Conservation (phyloP, 2,329 filamentous ascomycete genomes). For the Penicillium sp. region DNA sequence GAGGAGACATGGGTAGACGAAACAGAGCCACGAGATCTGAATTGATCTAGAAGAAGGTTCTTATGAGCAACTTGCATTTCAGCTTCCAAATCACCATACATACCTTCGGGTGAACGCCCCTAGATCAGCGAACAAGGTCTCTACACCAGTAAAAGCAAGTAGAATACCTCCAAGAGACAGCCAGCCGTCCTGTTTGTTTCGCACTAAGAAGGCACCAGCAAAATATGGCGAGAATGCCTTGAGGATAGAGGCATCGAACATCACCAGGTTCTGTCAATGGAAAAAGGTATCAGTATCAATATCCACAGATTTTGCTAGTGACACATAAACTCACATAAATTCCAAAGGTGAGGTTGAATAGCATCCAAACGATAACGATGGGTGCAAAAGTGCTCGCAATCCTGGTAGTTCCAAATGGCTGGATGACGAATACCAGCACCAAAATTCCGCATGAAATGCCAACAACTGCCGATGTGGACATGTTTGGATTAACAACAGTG, state of each 20-base stretch:
- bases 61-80: neutral
- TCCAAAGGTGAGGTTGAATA: constrained; percentile 53
- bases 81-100: neutral
- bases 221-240: constrained; percentile 54
- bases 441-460: constrained; percentile 56
- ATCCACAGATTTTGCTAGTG: neutral
- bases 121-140: constrained; percentile 75
- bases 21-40: constrained; percentile 70
- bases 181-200: constrained; percentile 54
- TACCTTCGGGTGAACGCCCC: constrained; percentile 65
- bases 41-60: constrained; percentile 53
- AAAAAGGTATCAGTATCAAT: neutral
- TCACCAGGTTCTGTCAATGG: constrained; percentile 38
- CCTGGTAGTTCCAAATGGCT: constrained; percentile 56
- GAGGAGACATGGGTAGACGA: constrained; percentile 65
- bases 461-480: constrained; percentile 49
- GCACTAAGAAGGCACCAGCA: constrained; percentile 51
- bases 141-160: constrained; percentile 75
- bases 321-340: constrained; percentile 43
- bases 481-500: constrained; percentile 47
- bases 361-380: constrained; percentile 58
- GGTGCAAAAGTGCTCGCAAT: constrained; percentile 53
- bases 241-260: constrained; percentile 50
- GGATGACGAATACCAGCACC: constrained; percentile 53
- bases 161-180: constrained; percentile 61